Evolutionary conservation across 1,139 yeast species (phyloP).

Genomic region (Nakaseomyces bracarensis): DNA sequence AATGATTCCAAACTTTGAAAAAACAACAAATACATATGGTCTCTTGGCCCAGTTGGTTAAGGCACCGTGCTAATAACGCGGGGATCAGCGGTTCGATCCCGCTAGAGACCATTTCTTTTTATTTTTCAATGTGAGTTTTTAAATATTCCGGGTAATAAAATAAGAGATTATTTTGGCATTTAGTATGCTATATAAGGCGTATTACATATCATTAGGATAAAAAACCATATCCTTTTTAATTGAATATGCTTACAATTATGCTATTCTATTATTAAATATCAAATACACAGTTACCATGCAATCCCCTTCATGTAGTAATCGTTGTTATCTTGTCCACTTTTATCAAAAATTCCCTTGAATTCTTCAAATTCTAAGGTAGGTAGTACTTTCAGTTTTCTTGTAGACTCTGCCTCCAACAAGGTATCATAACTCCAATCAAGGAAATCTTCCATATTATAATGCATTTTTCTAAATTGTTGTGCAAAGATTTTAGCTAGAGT

Average conservation of each 20-base stretch:
- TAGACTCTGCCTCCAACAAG: conserved; percentile 64
- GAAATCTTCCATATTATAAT: conserved; percentile 87
- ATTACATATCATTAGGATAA: too few relatives aligned
- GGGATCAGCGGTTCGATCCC: conserved; percentile 32
- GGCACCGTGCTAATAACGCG: conserved; percentile 31
- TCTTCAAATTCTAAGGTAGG: conserved; percentile 75
- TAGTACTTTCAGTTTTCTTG: conserved; percentile 57
- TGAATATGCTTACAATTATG: not conserved
- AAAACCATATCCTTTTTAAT: not conserved
- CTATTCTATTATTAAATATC: not conserved
- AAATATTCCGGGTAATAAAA: not conserved
- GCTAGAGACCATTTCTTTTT: conserved; percentile 23
- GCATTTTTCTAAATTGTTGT: conserved; percentile 83
- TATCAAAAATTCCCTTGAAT: conserved; percentile 13
- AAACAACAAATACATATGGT: conserved; percentile 11
- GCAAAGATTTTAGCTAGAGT: conserved; percentile 79
- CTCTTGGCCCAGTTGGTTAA: conserved; percentile 31
- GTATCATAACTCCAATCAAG: conserved; percentile 82
- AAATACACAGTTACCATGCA: conserved; percentile 18
- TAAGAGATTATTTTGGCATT: not conserved
- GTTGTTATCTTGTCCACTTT: not conserved
- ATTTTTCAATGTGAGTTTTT: too few relatives aligned
- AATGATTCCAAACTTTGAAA: too few relatives aligned
- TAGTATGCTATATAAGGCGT: too few relatives aligned
- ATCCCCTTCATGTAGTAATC: conserved; percentile 19